Base-by-base conservation (phyloP, 228 moss, liverwort and hornwort genomes). In the Sphagnum magellanicum region DNA sequence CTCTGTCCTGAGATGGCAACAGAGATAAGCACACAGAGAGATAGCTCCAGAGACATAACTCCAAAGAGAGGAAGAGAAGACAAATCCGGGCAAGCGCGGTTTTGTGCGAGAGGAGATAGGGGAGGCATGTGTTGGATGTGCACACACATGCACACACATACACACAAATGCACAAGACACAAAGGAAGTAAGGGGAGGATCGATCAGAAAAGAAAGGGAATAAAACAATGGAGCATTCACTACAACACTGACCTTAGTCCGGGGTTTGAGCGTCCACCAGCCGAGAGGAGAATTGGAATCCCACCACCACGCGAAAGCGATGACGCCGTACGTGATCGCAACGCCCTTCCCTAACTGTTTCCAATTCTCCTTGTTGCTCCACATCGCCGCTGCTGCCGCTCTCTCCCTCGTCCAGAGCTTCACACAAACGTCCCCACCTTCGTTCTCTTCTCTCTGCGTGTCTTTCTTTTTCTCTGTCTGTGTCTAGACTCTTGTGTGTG, bases 191-290 rank as follows among this genome's bases (percentile, higher is more conserved):
- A 32, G 32, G 32, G 32, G 32, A 15, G 15, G 59, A 60, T 60
- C 11, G 15, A 11, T 60, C 59, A 60, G 15, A 15, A 8, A 10
- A 70, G 60, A 50, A 5, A 3, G 10, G 50, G 32, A 17, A 63
- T 48, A 46, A 14, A 64, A 9, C 9, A n/a, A 64, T 32, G 32
- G 32, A 32, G 32, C 32, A 32, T 32, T 32, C 32, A 32, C 9
- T 16, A 48, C 63, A 52, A 74, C 9, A 6, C 62, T 57, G 47
- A 91, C 91, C 92, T 85, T 89, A 3, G 87, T 92, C 50, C 90
- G 89, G 68, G 95, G 95, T 75, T 95, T 92, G 77, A 95, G 67
- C 46, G 84, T 92, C 94, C 94, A 95, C 92, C 92, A 95, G 8
- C 94, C 95, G 17, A 95, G 59, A 13, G 92, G 92, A 59, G 90